These are phyloP conservation scores for Novymonas esmeraldas DNA, from an alignment of 208 protist species.

Conservation along the genomic window DNA sequence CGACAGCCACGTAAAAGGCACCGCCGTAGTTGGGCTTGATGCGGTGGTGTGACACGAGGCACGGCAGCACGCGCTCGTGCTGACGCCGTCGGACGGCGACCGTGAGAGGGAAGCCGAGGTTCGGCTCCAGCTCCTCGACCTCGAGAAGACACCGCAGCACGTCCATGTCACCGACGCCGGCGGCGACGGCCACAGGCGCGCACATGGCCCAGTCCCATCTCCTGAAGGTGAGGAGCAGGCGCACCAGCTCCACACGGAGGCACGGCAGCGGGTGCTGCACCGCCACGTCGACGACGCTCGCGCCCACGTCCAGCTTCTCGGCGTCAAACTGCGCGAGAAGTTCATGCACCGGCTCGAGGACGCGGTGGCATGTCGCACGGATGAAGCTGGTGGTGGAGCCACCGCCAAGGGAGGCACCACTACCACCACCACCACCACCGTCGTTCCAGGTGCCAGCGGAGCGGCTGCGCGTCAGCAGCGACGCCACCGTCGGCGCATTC, in stretches of 20 bases:
- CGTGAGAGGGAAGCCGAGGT: conserved; percentile 46
- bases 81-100: conserved; percentile 37
- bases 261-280: conserved; percentile 36
- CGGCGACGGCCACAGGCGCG: conserved; percentile 46
- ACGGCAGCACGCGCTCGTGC: conserved; percentile 20
- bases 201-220: conserved; percentile 41
- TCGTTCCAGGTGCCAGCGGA: conserved; percentile 7
- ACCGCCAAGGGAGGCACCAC: background rate
- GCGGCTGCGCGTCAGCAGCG: background rate
- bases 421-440: background rate
- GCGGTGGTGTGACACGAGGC: conserved; percentile 28
- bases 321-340: conserved; percentile 4
- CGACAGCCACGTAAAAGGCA: conserved; percentile 41
- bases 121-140: conserved; percentile 39
- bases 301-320: conserved; percentile 9
- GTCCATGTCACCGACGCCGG: conserved; percentile 35
- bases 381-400: conserved; percentile 12
- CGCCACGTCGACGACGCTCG: conserved; percentile 42
- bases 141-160: conserved; percentile 30
- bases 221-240: conserved; percentile 26
- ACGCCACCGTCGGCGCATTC: background rate
- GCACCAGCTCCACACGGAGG: conserved; percentile 33
- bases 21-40: conserved; percentile 46
- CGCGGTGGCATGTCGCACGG: conserved; percentile 11
- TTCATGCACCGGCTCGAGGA: conserved; percentile 16